Percentiles rank a stretch among this genome's conserved stretches.
phyloP scores from a whole-genome alignment of 306 rosid species.

The Rubus idaeus region DNA sequence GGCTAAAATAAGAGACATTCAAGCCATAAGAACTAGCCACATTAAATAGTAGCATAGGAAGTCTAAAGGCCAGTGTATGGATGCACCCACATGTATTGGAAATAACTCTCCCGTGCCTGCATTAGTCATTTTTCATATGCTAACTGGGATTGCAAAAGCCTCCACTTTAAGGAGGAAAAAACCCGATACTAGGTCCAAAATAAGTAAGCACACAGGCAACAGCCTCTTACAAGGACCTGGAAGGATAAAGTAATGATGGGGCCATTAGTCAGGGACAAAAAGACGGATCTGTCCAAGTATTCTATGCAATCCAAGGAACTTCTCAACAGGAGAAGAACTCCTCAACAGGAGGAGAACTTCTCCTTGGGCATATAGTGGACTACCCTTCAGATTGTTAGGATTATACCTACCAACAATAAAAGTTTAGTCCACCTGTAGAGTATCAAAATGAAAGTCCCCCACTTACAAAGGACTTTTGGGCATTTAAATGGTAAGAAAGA shows the following conservation, averaged over 20 bases:
- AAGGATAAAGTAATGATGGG: no score
- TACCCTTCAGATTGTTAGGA: background rate
- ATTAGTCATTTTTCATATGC: background rate
- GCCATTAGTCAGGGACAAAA: no score
- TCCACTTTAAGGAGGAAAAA: background rate
- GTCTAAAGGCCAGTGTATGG: background rate
- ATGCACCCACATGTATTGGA: background rate
- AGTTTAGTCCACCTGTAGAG: background rate
- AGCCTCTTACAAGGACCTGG: no score
- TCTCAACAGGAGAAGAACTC: no score
- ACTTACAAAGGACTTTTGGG: background rate
- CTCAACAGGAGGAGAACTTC: background rate
- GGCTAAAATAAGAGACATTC: background rate
- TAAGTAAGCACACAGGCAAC: background rate
- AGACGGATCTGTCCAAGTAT: no score
- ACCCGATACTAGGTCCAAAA: background rate
- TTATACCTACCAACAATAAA: background rate
- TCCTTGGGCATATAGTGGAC: background rate
- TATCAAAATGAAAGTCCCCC: conserved; percentile 2
- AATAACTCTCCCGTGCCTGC: background rate
- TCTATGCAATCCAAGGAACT: no score
- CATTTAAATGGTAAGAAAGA: background rate
- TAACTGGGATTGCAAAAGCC: background rate
- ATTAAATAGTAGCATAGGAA: background rate
- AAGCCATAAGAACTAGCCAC: background rate